Percentiles rank a stretch among this genome's conserved stretches.
These are phyloP conservation scores for Dittrichia graveolens DNA, from an alignment of 129 eudicot species.

Conservation along the genomic window DNA sequence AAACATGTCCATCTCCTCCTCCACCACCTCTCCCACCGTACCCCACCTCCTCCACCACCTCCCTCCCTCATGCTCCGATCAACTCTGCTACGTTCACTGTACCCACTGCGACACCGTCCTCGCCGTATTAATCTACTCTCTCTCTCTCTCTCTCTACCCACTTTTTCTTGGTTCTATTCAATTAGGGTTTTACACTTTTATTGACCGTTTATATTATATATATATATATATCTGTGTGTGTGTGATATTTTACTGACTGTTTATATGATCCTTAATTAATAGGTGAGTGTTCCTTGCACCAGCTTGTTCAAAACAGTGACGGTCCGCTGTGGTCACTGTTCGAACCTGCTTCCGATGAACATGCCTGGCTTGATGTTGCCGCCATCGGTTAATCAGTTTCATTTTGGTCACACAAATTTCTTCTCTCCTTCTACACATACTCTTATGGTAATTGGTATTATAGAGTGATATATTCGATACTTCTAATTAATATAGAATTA, in stretches of 20 bases:
- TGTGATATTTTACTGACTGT: not conserved
- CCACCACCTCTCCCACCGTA: conserved; percentile 43
- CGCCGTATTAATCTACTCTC: conserved; percentile 29
- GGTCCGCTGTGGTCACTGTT: conserved; percentile 81
- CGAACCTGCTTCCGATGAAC: conserved; percentile 62
- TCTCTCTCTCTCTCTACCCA: not conserved
- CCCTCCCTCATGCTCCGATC: conserved; percentile 48
- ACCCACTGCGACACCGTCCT: conserved; percentile 67
- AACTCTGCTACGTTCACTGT: conserved; percentile 70
- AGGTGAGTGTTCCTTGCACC: conserved; percentile 89
- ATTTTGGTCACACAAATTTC: conserved; percentile 47
- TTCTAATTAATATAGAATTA: no score
- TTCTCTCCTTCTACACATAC: conserved; percentile 44
- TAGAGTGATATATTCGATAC: not conserved
- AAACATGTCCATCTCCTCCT: conserved; percentile 48
- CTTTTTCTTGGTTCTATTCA: not conserved
- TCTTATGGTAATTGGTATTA: conserved; percentile 43
- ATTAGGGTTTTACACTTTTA: conserved; percentile 33
- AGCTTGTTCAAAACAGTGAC: conserved; percentile 85
- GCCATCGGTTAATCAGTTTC: conserved; percentile 47
- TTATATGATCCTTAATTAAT: not conserved
- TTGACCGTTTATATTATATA: no score
- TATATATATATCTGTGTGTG: not conserved
- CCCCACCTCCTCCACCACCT: conserved; percentile 52
- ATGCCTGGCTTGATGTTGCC: conserved; percentile 55